Conservation (phyloP, 73 alveolate genomes). For the Stentor roeselii region DNA sequence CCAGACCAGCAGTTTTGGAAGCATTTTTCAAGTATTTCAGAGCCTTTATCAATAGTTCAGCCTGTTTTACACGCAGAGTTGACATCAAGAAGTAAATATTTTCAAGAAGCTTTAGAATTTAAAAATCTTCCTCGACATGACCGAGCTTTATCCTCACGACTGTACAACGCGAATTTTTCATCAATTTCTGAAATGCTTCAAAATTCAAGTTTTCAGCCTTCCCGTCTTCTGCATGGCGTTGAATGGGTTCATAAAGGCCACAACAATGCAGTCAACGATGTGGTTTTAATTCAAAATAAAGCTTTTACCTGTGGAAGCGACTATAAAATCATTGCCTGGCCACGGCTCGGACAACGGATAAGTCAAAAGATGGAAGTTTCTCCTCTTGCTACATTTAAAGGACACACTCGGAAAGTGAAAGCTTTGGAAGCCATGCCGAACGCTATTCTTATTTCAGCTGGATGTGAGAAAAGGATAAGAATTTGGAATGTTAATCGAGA, state of each 20-base stretch:
- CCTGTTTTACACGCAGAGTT: no score
- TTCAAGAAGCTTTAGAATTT: no score
- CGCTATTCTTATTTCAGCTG: background rate
- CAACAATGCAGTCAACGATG: background rate
- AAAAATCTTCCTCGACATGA: no score
- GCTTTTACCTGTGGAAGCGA: background rate
- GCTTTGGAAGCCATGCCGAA: background rate
- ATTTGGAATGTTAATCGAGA: conserved; percentile 1
- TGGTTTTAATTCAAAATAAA: background rate
- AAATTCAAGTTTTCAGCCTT: no score
- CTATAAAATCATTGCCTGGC: background rate
- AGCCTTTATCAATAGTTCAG: no score
- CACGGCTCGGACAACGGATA: background rate
- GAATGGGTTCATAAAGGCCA: background rate
- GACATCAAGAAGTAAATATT: no score
- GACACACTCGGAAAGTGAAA: background rate
- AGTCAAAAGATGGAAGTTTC: background rate
- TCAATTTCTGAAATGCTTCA: background rate
- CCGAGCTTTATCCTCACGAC: background rate
- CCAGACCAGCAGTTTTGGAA: no score
- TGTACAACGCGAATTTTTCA: background rate
- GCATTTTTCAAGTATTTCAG: no score
- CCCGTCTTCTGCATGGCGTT: no score
- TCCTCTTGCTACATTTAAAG: background rate
- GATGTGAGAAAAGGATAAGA: background rate